phyloP scores from a whole-genome alignment of 1,284 basidiomycete species.

The Cryptococcus sp. region DNA sequence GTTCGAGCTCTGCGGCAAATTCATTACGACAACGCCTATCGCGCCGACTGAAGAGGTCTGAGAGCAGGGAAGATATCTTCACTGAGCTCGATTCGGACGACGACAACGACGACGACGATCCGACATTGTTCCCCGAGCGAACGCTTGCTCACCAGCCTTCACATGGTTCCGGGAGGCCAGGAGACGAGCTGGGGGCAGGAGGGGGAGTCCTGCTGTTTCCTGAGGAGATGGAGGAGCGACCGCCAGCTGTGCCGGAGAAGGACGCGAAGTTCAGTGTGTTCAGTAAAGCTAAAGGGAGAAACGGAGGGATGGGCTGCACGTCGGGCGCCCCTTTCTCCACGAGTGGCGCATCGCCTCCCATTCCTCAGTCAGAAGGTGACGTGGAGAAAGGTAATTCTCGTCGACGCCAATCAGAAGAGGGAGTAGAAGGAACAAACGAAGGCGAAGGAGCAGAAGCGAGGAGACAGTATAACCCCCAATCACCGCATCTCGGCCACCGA shows the following conservation, averaged over 20 bases:
- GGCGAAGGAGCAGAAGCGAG: neutral
- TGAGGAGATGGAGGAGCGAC: slow-evolving; percentile 3
- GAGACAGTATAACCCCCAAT: slow-evolving; percentile 9
- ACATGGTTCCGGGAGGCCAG: neutral
- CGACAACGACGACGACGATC: slow-evolving; percentile 3
- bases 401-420: too few species aligned
- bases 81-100: slow-evolving; percentile 16
- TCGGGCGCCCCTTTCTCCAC: neutral
- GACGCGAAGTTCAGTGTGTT: too few species aligned
- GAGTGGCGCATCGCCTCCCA: neutral
- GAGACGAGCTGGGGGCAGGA: neutral
- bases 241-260: neutral
- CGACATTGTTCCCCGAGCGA: neutral
- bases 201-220: slow-evolving; percentile 18
- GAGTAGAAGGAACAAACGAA: too few species aligned
- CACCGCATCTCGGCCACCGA: slow-evolving; percentile 23
- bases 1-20: neutral
- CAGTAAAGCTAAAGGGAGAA: too few species aligned
- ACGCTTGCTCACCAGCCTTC: neutral
- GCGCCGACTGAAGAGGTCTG: slow-evolving; percentile 6
- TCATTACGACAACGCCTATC: slow-evolving; percentile 6
- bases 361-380: neutral
- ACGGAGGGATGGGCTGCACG: neutral
- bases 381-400: neutral
- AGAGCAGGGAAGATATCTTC: slow-evolving; percentile 24